Percentiles rank a stretch among this genome's conserved stretches.
phyloP scores from a whole-genome alignment of 495 filamentous ascomycete genomes.

The Penicillium paradoxum region DNA sequence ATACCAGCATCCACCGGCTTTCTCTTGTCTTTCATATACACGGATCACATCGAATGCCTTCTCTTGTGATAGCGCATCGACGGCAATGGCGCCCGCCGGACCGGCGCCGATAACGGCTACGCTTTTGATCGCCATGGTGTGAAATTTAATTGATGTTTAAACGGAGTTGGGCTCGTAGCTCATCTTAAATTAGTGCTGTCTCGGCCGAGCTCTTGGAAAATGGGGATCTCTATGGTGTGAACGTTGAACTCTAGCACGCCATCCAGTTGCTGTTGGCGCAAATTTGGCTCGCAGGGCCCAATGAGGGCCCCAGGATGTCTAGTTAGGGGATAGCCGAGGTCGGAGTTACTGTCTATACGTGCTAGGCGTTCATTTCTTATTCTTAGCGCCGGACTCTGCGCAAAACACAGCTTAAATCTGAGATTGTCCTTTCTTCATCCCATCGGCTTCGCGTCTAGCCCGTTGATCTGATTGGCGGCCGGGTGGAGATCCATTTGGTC shows the following conservation, averaged over 20 bases:
- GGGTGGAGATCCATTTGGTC: neutral
- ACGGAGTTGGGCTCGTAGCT: neutral
- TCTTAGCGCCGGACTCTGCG: neutral
- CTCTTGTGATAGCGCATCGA: conserved; percentile 55
- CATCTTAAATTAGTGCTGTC: conserved; percentile 1
- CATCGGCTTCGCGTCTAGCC: neutral
- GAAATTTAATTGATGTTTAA: neutral
- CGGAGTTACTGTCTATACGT: neutral
- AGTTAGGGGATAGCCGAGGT: neutral
- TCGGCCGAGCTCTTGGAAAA: conserved; percentile 17
- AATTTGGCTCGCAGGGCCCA: conserved; percentile 2
- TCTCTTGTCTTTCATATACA: conserved; percentile 56
- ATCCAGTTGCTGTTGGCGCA: conserved; percentile 17
- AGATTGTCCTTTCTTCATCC: neutral
- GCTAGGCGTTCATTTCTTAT: neutral
- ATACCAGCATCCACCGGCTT: conserved; percentile 55
- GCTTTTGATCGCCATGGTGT: conserved; percentile 35
- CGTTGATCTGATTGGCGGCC: conserved; percentile 5
- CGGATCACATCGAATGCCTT: conserved; percentile 51
- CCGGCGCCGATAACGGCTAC: conserved; percentile 57
- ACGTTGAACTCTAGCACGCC: conserved; percentile 20
- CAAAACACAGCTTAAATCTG: neutral
- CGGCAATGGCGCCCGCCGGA: conserved; percentile 53
- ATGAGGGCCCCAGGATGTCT: neutral
- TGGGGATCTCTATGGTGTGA: conserved; percentile 8